These are phyloP conservation scores for Termitomyces bulborhizus DNA, from an alignment of 768 basidiomycete species.

Conservation along the genomic window DNA sequence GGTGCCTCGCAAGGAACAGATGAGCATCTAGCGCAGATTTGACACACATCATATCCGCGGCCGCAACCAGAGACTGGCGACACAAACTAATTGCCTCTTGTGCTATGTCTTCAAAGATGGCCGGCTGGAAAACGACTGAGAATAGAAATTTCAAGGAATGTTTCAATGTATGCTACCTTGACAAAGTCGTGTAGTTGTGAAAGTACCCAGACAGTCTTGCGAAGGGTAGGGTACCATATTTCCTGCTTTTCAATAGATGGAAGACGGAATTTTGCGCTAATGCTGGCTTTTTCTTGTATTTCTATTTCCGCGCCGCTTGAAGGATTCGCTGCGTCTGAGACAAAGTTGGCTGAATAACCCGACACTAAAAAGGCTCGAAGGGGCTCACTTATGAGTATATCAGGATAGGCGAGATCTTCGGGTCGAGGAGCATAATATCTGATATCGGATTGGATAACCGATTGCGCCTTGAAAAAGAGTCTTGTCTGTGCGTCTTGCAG, in stretches of 20 bases:
- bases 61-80: conserved; percentile 70
- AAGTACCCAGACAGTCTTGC: conserved; percentile 88
- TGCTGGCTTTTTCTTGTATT: conserved; percentile 61
- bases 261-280: conserved; percentile 63
- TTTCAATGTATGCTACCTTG: conserved; percentile 49
- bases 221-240: conserved; percentile 89
- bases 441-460: conserved; percentile 85
- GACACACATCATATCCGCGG: conserved; percentile 55
- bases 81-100: conserved; percentile 87
- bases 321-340: conserved; percentile 40
- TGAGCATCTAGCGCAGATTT: conserved; percentile 62
- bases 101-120: conserved; percentile 94
- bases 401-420: conserved; percentile 85
- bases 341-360: neutral
- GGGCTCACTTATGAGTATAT: conserved; percentile 63
- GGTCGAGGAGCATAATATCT: conserved; percentile 71
- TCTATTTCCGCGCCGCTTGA: conserved; percentile 37
- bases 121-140: conserved; percentile 47
- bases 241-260: conserved; percentile 69
- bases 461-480: conserved; percentile 93
- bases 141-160: neutral
- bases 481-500: conserved; percentile 95
- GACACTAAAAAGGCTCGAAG: neutral
- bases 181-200: conserved; percentile 88
- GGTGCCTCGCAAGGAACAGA: conserved; percentile 85